Conservation (phyloP, 1,284 basidiomycete genomes). For the Blastosporella zonata region DNA sequence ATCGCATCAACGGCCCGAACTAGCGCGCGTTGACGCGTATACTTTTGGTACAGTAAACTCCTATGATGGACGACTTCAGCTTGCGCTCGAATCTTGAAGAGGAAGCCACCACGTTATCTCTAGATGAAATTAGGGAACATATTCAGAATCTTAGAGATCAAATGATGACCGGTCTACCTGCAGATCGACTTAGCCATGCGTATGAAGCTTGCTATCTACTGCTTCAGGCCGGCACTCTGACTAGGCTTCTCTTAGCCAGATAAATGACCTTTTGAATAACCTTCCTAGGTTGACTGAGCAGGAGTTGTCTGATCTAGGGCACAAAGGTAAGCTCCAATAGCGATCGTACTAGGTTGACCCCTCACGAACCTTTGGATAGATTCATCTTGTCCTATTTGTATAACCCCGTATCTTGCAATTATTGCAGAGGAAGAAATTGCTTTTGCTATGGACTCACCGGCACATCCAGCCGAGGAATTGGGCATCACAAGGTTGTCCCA, state of each 20-base stretch:
- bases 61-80: slow-evolving; percentile 19
- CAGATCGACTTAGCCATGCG: slow-evolving; percentile 15
- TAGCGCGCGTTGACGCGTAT: no score
- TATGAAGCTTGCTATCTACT: slow-evolving; percentile 9
- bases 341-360: neutral
- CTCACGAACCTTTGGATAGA: slow-evolving; percentile 37
- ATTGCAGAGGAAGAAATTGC: slow-evolving; percentile 73
- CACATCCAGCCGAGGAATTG: slow-evolving; percentile 60
- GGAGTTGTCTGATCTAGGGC: slow-evolving; percentile 31
- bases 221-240: neutral
- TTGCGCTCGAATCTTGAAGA: slow-evolving; percentile 14
- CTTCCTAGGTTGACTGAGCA: slow-evolving; percentile 36
- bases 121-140: slow-evolving; percentile 12
- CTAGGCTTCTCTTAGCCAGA: slow-evolving; percentile 27
- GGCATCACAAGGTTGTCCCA: slow-evolving; percentile 62
- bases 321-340: slow-evolving; percentile 28
- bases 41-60: no score
- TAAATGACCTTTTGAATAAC: slow-evolving; percentile 27
- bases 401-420: slow-evolving; percentile 57
- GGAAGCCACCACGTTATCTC: slow-evolving; percentile 5
- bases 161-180: slow-evolving; percentile 12
- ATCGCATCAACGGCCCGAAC: slow-evolving; percentile 1
- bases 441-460: slow-evolving; percentile 69
- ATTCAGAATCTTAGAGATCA: slow-evolving; percentile 15
- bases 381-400: slow-evolving; percentile 67